These are phyloP conservation scores for Penicillium sp. DNA, from an alignment of 2,329 filamentous ascomycete species.

Conservation along the genomic window DNA sequence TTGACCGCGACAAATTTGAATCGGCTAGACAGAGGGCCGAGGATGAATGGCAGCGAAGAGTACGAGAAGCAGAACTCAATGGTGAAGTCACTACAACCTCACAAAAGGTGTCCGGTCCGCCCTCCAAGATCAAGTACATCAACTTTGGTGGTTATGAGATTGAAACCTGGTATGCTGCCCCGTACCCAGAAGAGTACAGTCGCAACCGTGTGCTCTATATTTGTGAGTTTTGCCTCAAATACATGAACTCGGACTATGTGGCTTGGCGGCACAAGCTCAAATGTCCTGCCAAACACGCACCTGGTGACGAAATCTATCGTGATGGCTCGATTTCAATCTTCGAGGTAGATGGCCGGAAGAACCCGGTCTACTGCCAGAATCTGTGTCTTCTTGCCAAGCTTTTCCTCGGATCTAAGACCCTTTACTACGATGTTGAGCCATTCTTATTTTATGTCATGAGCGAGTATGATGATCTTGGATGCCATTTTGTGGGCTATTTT, in stretches of 20 bases:
- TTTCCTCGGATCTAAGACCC: slow-evolving; percentile 95
- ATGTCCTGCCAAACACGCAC: slow-evolving; percentile 93
- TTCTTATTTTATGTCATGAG: slow-evolving; percentile 99
- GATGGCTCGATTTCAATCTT: slow-evolving; percentile 94
- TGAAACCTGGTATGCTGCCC: slow-evolving; percentile 97
- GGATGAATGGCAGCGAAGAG: slow-evolving; percentile 79
- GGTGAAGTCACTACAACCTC: slow-evolving; percentile 62
- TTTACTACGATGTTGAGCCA: slow-evolving; percentile 99
- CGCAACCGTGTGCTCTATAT: slow-evolving; percentile 96
- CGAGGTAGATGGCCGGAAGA: slow-evolving; percentile 91
- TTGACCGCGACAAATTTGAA: slow-evolving; percentile 84
- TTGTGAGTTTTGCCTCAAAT: slow-evolving; percentile 98
- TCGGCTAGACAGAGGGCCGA: slow-evolving; percentile 87
- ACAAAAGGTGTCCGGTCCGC: slow-evolving; percentile 77
- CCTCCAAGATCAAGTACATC: slow-evolving; percentile 97
- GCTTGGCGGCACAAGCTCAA: slow-evolving; percentile 98
- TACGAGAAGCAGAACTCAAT: slow-evolving; percentile 62
- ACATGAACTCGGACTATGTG: slow-evolving; percentile 99
- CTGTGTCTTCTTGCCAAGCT: slow-evolving; percentile 92
- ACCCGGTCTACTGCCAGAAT: slow-evolving; percentile 95
- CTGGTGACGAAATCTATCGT: slow-evolving; percentile 96
- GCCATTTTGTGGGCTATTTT: slow-evolving; percentile 98
- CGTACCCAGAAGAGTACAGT: slow-evolving; percentile 97
- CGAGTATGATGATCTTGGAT: slow-evolving; percentile 80
- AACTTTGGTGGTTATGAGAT: slow-evolving; percentile 98